Base-by-base conservation (phyloP, 148 eudicot genomes). In the Hydrangea macrophylla region DNA sequence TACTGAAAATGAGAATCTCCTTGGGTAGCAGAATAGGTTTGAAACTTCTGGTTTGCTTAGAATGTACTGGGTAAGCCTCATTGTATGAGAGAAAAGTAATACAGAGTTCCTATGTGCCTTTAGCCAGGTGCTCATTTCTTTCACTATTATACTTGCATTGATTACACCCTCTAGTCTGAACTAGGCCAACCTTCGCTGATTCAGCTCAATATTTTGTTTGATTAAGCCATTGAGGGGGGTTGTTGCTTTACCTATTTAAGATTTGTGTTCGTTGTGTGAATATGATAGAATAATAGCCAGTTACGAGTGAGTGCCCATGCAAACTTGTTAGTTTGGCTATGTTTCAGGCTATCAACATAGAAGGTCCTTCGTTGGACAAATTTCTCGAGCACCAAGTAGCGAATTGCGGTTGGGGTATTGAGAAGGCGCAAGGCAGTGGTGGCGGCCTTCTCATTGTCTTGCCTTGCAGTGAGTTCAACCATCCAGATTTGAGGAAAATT, bases 401-500 rank as follows among this genome's bases (percentile, higher is more conserved):
- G 0, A 92, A 85, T 78, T 60, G 60, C 11, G 88, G 96, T 60
- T 94, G 99, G 99, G 50, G 54, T 56, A 60, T 90, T 15, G 98
- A 90, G 78, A 93, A 86, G 75, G 76, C 76, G 60, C 80, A 78
- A 32, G 85, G 76, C 48, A 88, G 80, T 71, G 85, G 88, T 40
- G 86, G 80, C 71, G 85, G 88, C 51, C 95, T 85, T 71, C 75
- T 86, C 27, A 81, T 90, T 35, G 59, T 68, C 61, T 75, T 94
- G 51, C 97, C 97, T 13, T 58, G 55, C 24, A 94, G 72, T 57
- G 93, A 90, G 77, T 94, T 90, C 65, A 94, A 90, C 75, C 85
- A 88, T 76, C 97, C 99, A 3, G 97, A 84, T 62, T 79, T 94
- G 75, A 94, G 82, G 83, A 90, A 84, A 77, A 88, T 71, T 79